phyloP scores from a whole-genome alignment of 2,329 filamentous ascomycete species.

The Herpotrichia juniperi region DNA sequence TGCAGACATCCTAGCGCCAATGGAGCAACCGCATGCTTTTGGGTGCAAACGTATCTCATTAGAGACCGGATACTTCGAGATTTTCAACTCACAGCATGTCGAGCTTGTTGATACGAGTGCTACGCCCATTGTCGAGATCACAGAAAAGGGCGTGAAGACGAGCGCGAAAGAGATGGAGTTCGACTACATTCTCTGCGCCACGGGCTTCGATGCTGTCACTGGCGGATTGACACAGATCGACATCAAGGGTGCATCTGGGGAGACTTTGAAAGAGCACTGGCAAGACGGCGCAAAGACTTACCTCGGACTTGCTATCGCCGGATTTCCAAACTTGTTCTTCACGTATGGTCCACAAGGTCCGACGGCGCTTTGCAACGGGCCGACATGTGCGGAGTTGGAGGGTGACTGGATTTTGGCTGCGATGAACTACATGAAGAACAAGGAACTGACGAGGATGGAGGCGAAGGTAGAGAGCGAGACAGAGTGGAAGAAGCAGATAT shows the following conservation, averaged over 20 bases:
- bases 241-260: constrained; percentile 37
- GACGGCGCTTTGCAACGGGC: constrained; percentile 63
- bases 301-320: constrained; percentile 45
- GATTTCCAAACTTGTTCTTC: constrained; percentile 54
- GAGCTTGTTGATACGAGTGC: constrained; percentile 51
- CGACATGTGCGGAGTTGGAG: constrained; percentile 61
- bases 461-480: constrained; percentile 53
- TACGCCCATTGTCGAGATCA: constrained; percentile 53
- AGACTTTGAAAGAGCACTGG: constrained; percentile 22
- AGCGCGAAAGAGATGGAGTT: constrained; percentile 54
- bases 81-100: constrained; percentile 52
- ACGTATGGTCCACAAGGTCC: constrained; percentile 63
- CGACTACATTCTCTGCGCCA: constrained; percentile 59
- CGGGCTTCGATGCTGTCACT: constrained; percentile 50
- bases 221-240: constrained; percentile 45
- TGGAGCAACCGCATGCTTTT: constrained; percentile 34
- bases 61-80: constrained; percentile 45
- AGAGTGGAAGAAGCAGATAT: constrained; percentile 58
- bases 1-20: constrained; percentile 48
- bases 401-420: constrained; percentile 61
- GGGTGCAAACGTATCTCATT: constrained; percentile 29
- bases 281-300: constrained; percentile 34
- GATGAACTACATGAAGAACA: constrained; percentile 56
- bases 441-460: constrained; percentile 59
- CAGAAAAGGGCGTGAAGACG: constrained; percentile 56